Evolutionary conservation across 2,329 filamentous ascomycete genomes (phyloP), one percentile per base, ranked within the genome.

Genomic region (Fusarium pseudocircinatum): DNA sequence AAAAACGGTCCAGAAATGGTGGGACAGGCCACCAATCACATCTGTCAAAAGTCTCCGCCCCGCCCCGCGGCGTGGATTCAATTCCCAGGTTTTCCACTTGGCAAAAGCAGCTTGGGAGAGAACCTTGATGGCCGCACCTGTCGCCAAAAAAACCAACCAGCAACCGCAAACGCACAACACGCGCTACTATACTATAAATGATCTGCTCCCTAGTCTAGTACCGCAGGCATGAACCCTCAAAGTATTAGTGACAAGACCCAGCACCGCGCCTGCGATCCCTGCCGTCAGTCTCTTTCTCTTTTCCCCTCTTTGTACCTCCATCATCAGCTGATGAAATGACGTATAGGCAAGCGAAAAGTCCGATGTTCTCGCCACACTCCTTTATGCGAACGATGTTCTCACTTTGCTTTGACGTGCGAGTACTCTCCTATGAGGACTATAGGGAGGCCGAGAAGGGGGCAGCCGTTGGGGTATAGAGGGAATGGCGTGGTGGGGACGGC

Each of bases 191-290:
- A 37, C 34, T 37, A 24, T 53, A 36, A 22, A 28, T 39, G 26
- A n/a, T 40, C 44, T 42, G 37, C 44, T 63, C 24, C 15, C 44
- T 22, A 22, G 26, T 46, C 26, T 54, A 46, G 46, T 26, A 36
- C 34, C 34, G 34, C 34, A 63, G 69, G 36, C 69, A 72, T 72
- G 69, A 62, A 60, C 26, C 30, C 28, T 8, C 64, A 42, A 46
- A 65, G 37, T 69, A 72, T 69, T 57, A 69, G 46, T 68, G 69
- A 72, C 34, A 72, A 72, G 59, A 49, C 30, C 32, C 69, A 72
- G 58, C 69, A 72, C 56, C 69, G 69, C 30, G 69, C 69, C 34
- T 72, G 69, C 37, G 69, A 72, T 42, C 69, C 69, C 14, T 72
- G 69, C n/a, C 47, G 69, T 72, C 9, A 60, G 69, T 43, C 34